Evolutionary conservation across 345 rosid species (phyloP), one percentile per base, ranked within the genome.

Genomic region (Dimocarpus longan): DNA sequence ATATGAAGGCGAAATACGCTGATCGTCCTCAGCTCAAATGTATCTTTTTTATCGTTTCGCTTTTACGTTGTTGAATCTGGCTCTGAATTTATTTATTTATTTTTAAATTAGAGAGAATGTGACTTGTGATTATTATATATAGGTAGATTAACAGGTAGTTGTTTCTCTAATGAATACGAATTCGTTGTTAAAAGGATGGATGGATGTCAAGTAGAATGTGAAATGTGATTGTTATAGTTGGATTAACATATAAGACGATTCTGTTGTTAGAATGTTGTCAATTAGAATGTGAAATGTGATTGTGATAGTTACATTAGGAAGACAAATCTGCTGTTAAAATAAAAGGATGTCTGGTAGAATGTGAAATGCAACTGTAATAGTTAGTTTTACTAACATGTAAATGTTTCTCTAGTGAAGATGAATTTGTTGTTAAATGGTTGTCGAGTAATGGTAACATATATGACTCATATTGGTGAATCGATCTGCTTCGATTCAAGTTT

Each of bases 21-120:
- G 24, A 84, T 68, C 85, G 82, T 65, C 93, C 93, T 74, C 91
- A 86, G 82, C 92, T 95, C 64, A 89, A 87, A 85, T 95, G 98
- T 94, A 82, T 76, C 77, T 42, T 78, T 78, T 70, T 28, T 26
- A 37, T 62, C 54, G 42, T 40, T 62, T 64, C 59, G 32, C 2
- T 40, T 54, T 73, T 39, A 56, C 48, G 5, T 63, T 66, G 32
- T 65, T 59, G 60, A 52, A 40, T 60, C 65, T 60, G 65, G 22
- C 65, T 60, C 28, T n/a, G 9, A 1, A 60, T 22, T 60, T 60
- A 11, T 46, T 60, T 52, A 4, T 15, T 15, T 13, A 10, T 52
- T 11, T 60, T 57, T 19, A 19, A 5, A 2, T 16, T n/a, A 8
- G 28, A 60, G 28, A 60, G 26, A 60, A 22, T 60, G 65, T 60